These are phyloP conservation scores for Lepidopterella palustris DNA, from an alignment of 495 filamentous ascomycete genomes.

Conservation along the genomic window DNA sequence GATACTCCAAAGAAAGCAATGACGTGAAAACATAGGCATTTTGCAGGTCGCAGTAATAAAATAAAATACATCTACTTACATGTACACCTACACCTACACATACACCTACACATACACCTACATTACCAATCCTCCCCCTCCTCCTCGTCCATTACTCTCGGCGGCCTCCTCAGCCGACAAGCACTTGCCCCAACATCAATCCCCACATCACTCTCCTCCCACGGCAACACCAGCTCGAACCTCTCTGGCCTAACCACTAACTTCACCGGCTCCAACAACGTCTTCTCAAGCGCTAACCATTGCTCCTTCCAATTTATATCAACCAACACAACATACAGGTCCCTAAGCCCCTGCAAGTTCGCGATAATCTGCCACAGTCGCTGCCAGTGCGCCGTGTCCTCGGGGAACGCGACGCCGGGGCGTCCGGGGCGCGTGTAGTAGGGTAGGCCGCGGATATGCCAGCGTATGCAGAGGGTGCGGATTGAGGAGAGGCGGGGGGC, in stretches of 20 bases:
- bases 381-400: constrained; percentile 24
- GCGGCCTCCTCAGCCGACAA: constrained; percentile 13
- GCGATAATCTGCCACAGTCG: constrained; percentile 15
- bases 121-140: neutral
- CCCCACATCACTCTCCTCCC: constrained; percentile 7
- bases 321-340: constrained; percentile 16
- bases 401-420: constrained; percentile 13
- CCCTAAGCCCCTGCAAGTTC: constrained; percentile 12
- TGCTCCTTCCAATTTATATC: constrained; percentile 19
- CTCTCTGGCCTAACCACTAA: constrained; percentile 8
- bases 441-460: constrained; percentile 22
- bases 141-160: neutral
- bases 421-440: constrained; percentile 5
- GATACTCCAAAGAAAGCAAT: too few relatives aligned
- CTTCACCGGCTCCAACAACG: constrained; percentile 16
- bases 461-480: constrained; percentile 20
- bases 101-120: too few relatives aligned
- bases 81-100: too few relatives aligned
- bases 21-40: too few relatives aligned
- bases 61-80: too few relatives aligned
- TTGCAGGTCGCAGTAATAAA: too few relatives aligned
- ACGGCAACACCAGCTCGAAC: constrained; percentile 24
- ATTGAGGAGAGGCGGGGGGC: constrained; percentile 15
- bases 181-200: neutral
- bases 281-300: constrained; percentile 13